A percentile compares a stretch with the other conserved stretches of the same genome.
phyloP scores from a whole-genome alignment of 192 early-diverging fungal species.

The Gaertneriomyces sp. region DNA sequence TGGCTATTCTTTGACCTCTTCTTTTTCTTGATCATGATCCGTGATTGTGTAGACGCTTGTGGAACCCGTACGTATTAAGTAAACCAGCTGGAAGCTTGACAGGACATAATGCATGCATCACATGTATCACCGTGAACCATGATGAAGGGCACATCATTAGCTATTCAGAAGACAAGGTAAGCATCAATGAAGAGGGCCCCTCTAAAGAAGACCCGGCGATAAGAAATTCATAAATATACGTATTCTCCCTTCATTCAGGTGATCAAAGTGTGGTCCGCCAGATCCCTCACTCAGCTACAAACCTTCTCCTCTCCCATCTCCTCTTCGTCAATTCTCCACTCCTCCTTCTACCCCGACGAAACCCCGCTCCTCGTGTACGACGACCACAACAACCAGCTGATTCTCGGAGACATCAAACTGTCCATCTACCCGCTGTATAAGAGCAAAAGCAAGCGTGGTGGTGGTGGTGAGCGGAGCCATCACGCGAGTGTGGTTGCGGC shows the following conservation, averaged over 20 bases:
- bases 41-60: constrained; percentile 50
- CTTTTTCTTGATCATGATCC: too few relatives aligned
- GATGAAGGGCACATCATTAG: constrained; percentile 57
- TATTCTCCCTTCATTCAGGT: constrained; percentile 30
- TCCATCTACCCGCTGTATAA: constrained; percentile 48
- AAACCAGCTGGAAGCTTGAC: constrained; percentile 57
- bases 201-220: background rate
- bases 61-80: constrained; percentile 65
- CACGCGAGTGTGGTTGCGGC: constrained; percentile 51
- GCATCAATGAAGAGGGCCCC: background rate
- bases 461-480: constrained; percentile 31
- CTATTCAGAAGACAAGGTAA: constrained; percentile 56
- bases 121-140: constrained; percentile 51
- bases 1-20: background rate
- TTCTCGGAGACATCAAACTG: constrained; percentile 55
- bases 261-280: constrained; percentile 62
- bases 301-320: constrained; percentile 52
- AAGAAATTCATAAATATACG: background rate
- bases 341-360: constrained; percentile 1
- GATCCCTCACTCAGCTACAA: constrained; percentile 57
- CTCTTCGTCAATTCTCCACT: constrained; percentile 30
- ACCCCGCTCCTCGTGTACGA: constrained; percentile 22
- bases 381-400: constrained; percentile 42
- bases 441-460: too few relatives aligned
- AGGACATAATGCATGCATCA: constrained; percentile 54